Base-by-base conservation (phyloP, 805 yeast species). In the Grigorovia jiainica region DNA sequence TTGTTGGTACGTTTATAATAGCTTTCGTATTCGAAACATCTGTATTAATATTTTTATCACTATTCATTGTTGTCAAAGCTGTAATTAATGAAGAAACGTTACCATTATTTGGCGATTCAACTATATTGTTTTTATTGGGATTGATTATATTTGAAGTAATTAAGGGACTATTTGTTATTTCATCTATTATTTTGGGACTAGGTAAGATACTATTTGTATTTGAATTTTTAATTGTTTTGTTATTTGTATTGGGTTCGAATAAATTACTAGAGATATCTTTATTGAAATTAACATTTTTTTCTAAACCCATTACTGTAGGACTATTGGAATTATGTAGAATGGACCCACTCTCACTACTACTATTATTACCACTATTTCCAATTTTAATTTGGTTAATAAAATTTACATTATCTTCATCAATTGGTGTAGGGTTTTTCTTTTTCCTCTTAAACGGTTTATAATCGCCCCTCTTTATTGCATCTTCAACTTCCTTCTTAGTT, bases 401-500 rank as follows among this genome's bases (percentile, higher is more conserved):
- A n/a, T n/a, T n/a, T n/a, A n/a, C n/a, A n/a, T n/a, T n/a, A n/a
- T n/a, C n/a, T n/a, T n/a, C n/a, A n/a, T n/a, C n/a, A n/a, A n/a
- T n/a, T n/a, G n/a, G n/a, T n/a, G 15, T 13, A 3, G 36, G 27
- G 7, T 17, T 21, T 17, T 40, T 34, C 42, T 34, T 34, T 7
- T 35, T 35, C 16, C 42, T 24, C 37, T 34, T 25, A 19, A 7
- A 18, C 3, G 49, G 49, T 6, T 42, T 41, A 25, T 43, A 43
- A 33, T 58, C 62, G 4, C 61, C 62, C 15, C 57, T 44, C 15
- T 45, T 39, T 37, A 25, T 49, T 4, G 56, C 55, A 40, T 50
- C 51, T 43, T 53, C 51, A 36, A 53, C 32, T 43, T 61, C 58
- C 42, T 55, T 48, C 53, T 60, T 45, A 45, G 61, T 62, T 53